Base-by-base conservation (phyloP, 2,329 filamentous ascomycete species). In the Diaporthe helianthi region DNA sequence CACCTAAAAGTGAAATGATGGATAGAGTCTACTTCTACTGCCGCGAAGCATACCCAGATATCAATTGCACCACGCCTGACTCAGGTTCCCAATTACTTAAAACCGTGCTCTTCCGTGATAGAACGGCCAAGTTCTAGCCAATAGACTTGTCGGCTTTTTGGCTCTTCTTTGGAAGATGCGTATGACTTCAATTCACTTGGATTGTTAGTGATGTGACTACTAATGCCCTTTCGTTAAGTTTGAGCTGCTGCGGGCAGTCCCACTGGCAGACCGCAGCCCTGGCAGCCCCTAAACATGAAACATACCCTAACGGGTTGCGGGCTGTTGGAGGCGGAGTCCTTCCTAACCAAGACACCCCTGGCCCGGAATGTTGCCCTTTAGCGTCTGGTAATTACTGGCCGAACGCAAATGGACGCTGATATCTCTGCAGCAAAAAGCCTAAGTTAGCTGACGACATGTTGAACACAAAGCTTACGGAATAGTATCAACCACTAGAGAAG, bases 301-400 rank as follows among this genome's bases (percentile, higher is more conserved):
- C 26, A 2, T n/a, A n/a, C n/a, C n/a, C n/a, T n/a, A n/a, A n/a
- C n/a, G n/a, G n/a, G n/a, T 24, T 17, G 10, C 4, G n/a, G 17
- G n/a, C 19, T 15, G 6, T 49, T 33, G n/a, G n/a, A 12, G 9
- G n/a, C 58, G 58, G 58, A 41, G 2, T 33, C 12, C 22, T 63
- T 63, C 58, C 58, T 19, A 63, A 49, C 44, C 13, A 49, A 63
- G 58, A 47, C 38, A 31, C 7, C 26, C 13, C 36, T 17, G 13
- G 13, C n/a, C 26, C 58, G 58, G 58, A 46, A 17, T 8, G n/a
- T 63, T 63, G 41, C 58, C 58, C 2, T 29, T 63, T 63, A 49
- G 58, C 58, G 58, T n/a, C 26, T 49, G n/a, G 44, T 15, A n/a
- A 7, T 29, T 19, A 7, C 26, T 19, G 24, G 24, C 26, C 19